phyloP scores from a whole-genome alignment of 805 yeast genomes.

The Clavispora carvajalis region DNA sequence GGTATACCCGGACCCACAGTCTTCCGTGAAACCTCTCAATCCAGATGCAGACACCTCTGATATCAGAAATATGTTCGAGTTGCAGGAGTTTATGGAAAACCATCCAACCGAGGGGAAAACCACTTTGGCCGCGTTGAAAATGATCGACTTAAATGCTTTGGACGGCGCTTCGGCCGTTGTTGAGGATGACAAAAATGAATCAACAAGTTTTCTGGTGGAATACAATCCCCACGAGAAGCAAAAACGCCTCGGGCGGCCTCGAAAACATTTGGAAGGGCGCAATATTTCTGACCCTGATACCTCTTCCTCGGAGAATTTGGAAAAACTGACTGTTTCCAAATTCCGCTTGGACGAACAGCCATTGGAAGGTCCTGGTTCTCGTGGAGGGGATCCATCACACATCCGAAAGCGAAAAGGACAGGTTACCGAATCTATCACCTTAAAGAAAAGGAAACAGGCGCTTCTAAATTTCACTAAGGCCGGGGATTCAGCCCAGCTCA shows the following conservation, averaged over 20 bases:
- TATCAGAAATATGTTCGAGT: constrained; percentile 2
- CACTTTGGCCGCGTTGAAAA: constrained; percentile 18
- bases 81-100: constrained; percentile 2
- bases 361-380: constrained; percentile 35
- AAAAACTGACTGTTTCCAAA: constrained; percentile 25
- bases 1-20: not conserved
- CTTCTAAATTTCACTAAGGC: constrained; percentile 7
- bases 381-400: constrained; percentile 28
- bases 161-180: not conserved
- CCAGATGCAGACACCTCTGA: not conserved
- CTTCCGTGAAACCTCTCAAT: not conserved
- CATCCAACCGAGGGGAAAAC: constrained; percentile 7
- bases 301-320: constrained; percentile 23
- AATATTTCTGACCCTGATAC: constrained; percentile 14
- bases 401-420: constrained; percentile 20
- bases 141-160: constrained; percentile 13
- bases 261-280: constrained; percentile 21
- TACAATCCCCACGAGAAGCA: constrained; percentile 29
- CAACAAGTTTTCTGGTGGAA: constrained; percentile 15
- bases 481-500: not conserved
- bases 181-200: not conserved
- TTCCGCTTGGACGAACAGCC: constrained; percentile 32
- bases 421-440: constrained; percentile 19
- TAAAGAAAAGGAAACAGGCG: constrained; percentile 20
- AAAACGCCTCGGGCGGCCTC: constrained; percentile 32